phyloP scores from a whole-genome alignment of 306 rosid genomes.

The Luffa acutangula region DNA sequence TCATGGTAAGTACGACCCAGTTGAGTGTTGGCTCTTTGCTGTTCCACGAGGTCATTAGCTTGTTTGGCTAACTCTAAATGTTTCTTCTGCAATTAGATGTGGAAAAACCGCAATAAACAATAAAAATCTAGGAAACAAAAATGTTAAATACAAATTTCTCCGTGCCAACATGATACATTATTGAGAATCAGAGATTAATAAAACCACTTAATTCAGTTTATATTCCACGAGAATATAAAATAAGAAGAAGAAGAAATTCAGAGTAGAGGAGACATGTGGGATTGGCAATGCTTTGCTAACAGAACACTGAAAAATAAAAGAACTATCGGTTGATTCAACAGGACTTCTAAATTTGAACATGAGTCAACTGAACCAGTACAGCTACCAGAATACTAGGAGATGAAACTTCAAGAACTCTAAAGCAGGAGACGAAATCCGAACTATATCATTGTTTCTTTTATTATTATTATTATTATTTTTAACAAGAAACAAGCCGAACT shows the following conservation, averaged over 20 bases:
- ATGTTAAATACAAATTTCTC: neutral
- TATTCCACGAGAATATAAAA: neutral
- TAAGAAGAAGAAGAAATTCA: neutral
- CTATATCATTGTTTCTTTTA: neutral
- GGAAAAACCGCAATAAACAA: neutral
- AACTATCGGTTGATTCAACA: neutral
- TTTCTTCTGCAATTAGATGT: slow-evolving; percentile 40
- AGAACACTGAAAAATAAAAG: neutral
- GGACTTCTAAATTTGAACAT: neutral
- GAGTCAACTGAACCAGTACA: neutral
- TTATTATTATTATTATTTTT: too few relatives aligned
- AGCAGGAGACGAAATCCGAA: neutral
- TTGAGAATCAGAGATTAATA: neutral
- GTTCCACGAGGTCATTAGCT: slow-evolving; percentile 54
- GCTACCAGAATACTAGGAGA: neutral
- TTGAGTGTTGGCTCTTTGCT: slow-evolving; percentile 84
- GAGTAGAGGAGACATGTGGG: neutral
- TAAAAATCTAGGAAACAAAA: neutral
- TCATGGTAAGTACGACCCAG: slow-evolving; percentile 85
- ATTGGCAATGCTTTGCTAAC: neutral
- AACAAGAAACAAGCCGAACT: neutral
- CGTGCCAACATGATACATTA: neutral
- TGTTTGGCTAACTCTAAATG: slow-evolving; percentile 77
- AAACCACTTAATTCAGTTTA: neutral
- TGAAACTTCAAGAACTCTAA: neutral